phyloP scores from a whole-genome alignment of 352 stramenopile species.

The Phytophthora crassamura region DNA sequence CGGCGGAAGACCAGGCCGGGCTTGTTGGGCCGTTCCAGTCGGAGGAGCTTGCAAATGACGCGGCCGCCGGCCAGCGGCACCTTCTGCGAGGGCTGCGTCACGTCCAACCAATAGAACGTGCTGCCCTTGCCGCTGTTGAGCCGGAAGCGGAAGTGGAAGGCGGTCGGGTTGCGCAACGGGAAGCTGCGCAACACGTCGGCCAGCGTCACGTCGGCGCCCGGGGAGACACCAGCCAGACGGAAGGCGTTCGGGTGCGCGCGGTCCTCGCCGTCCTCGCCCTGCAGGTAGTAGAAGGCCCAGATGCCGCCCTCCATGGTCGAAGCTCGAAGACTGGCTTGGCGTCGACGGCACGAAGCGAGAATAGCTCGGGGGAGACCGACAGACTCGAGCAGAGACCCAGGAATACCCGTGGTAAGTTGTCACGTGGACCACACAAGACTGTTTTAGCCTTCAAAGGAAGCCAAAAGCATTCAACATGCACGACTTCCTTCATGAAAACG shows the following conservation, averaged over 20 bases:
- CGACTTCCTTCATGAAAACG: no score
- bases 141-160: constrained; percentile 90
- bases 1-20: constrained; percentile 73
- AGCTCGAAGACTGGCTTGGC: neutral
- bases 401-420: constrained; percentile 17
- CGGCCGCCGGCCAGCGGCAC: constrained; percentile 79
- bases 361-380: constrained; percentile 20
- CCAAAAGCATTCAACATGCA: no score
- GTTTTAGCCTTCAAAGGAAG: no score
- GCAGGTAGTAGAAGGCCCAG: constrained; percentile 91
- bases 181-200: constrained; percentile 74
- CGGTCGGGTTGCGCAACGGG: constrained; percentile 49
- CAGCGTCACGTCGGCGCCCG: constrained; percentile 65
- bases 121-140: constrained; percentile 62
- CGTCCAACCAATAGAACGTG: constrained; percentile 87
- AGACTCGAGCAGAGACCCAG: neutral
- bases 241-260: constrained; percentile 86
- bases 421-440: constrained; percentile 16
- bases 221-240: constrained; percentile 32
- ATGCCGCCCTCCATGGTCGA: constrained; percentile 40
- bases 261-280: constrained; percentile 87
- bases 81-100: constrained; percentile 59
- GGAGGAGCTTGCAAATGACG: constrained; percentile 86
- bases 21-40: constrained; percentile 63
- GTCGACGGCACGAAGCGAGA: constrained; percentile 22